Base-by-base conservation (phyloP, 192 early-diverging fungal species). In the Powellomyces hirtus region DNA sequence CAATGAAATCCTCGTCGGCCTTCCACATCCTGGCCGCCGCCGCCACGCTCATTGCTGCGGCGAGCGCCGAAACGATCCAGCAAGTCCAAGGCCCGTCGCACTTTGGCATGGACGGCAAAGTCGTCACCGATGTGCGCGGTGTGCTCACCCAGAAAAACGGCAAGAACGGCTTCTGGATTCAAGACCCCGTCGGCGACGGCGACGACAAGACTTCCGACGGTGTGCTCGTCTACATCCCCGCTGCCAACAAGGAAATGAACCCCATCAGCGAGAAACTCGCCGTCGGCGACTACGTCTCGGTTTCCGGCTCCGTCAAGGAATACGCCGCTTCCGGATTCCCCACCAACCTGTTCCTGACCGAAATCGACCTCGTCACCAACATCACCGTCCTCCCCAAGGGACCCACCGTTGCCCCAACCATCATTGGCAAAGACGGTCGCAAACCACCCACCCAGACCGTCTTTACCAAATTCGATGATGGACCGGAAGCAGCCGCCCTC, bases 131-230 rank as follows among this genome's bases (percentile, higher is more conserved):
- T 29, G 64, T 66, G 22, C 29, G 64, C 1, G 64, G 64, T 37
- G 31, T 66, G 20, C 51, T 66, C 52, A 66, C 64, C 16, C n/a
- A 26, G 33, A 66, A 53, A 24, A 55, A 38, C 50, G 52, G 22
- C 22, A 27, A 18, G 7, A 53, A 37, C 3, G 36, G 36, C 10
- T 66, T 66, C 51, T 56, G 24, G 31, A 52, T 66, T 33, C 64
- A 66, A 30, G 49, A 52, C 50, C 51, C 30, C 2, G 2, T 7
- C 2, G 31, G 11, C 5, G 64, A 66, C 35, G 52, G 51, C 33
- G 35, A 66, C 22, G 64, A 55, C 14, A 53, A 56, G 31, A 66
- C 64, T 5, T 37, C 31, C 13, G 64, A 66, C 18, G 64, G 64
- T 56, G 6, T 66, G 18, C 26, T 49, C 18, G 34, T 66, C 31